Evolutionary conservation across 345 rosid species (phyloP).

Genomic region (Reutealis trisperma): DNA sequence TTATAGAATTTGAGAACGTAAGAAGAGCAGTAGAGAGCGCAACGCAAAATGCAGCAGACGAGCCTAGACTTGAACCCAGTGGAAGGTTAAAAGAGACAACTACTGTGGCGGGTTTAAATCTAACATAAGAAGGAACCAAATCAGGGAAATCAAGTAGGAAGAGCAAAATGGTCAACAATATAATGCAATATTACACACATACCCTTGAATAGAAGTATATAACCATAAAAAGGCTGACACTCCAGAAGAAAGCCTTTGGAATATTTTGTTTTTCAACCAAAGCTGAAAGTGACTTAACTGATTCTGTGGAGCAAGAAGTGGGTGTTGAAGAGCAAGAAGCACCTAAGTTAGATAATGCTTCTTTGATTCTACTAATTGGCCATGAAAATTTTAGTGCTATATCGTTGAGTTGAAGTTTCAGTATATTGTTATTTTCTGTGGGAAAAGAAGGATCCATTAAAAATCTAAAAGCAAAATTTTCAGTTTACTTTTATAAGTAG

Average conservation of each 20-base stretch:
- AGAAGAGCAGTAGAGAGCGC: conserved; percentile 75
- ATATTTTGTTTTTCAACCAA: conserved; percentile 70
- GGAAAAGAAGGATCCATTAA: conserved; percentile 19
- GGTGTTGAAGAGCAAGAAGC: conserved; percentile 54
- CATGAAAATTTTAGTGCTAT: conserved; percentile 72
- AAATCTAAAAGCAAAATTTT: conserved; percentile 4
- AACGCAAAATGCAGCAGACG: conserved; percentile 87
- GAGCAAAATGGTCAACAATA: background rate
- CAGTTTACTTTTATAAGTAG: background rate
- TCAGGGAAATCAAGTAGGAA: conserved; percentile 18
- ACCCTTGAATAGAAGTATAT: conserved; percentile 87
- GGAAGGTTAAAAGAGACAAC: conserved; percentile 80
- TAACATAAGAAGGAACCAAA: conserved; percentile 27
- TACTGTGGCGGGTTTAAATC: conserved; percentile 77
- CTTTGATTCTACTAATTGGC: conserved; percentile 65
- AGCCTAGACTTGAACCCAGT: conserved; percentile 86
- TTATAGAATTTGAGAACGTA: conserved; percentile 45
- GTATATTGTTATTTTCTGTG: conserved; percentile 52
- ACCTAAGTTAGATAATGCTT: conserved; percentile 45
- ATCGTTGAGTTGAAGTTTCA: conserved; percentile 64
- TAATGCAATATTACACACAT: conserved; percentile 14
- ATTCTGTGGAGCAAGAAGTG: conserved; percentile 53
- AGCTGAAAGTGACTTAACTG: conserved; percentile 44
- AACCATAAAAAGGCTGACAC: conserved; percentile 83
- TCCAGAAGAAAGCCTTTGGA: conserved; percentile 81